Evolutionary conservation across 2,329 filamentous ascomycete genomes (phyloP).

Genomic region (Diaporthe sp.): DNA sequence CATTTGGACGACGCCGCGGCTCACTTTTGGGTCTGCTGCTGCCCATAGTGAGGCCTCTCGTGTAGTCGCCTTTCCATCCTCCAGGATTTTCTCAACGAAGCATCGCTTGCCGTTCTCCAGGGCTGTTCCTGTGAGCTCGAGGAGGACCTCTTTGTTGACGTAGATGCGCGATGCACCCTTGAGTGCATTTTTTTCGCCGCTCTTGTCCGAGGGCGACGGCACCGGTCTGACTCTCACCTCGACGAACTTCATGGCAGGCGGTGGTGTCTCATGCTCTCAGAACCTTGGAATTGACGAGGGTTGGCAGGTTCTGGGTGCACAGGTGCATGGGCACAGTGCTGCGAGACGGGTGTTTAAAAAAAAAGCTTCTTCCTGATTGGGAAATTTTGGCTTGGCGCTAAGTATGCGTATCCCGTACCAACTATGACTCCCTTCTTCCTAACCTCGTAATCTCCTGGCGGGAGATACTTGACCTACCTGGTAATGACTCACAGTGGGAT

Average conservation of each 20-base stretch:
- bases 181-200: slow-evolving; percentile 57
- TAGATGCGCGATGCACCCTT: slow-evolving; percentile 61
- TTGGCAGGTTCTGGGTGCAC: background rate
- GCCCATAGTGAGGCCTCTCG: slow-evolving; percentile 65
- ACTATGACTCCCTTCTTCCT: background rate
- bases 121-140: slow-evolving; percentile 55
- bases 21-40: slow-evolving; percentile 66
- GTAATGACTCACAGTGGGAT: background rate
- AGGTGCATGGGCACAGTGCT: background rate
- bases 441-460: no score
- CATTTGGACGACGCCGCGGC: slow-evolving; percentile 77
- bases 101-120: slow-evolving; percentile 56
- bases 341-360: background rate
- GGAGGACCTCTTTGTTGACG: slow-evolving; percentile 60
- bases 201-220: slow-evolving; percentile 49
- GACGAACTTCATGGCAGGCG: slow-evolving; percentile 34
- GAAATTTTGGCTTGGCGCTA: background rate
- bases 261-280: background rate
- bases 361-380: slow-evolving; percentile 10
- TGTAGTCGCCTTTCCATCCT: slow-evolving; percentile 36
- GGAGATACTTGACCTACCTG: no score
- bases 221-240: slow-evolving; percentile 57
- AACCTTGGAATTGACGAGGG: background rate
- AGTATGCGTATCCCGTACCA: background rate
- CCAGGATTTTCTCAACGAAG: slow-evolving; percentile 42